phyloP scores from a whole-genome alignment of 2,329 filamentous ascomycete genomes.

The Pseudogymnoascus sp. region DNA sequence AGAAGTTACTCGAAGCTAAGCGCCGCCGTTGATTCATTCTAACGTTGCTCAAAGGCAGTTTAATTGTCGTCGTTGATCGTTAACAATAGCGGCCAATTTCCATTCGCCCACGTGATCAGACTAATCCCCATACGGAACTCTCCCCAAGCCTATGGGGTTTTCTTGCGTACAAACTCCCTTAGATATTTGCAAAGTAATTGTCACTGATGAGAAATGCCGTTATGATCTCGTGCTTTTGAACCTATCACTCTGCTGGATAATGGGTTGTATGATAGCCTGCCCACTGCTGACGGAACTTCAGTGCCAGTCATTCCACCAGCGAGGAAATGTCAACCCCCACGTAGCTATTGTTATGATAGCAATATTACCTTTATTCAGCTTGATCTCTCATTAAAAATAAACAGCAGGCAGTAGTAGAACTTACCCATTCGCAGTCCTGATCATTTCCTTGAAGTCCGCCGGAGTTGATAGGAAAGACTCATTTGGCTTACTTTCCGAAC shows the following conservation, averaged over 20 bases:
- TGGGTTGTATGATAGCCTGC: neutral
- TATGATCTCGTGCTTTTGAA: neutral
- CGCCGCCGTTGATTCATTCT: neutral
- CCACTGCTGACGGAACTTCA: neutral
- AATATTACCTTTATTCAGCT: neutral
- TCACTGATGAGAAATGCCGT: neutral
- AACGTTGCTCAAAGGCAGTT: neutral
- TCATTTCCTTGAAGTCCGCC: slow-evolving; percentile 16
- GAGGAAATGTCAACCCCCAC: slow-evolving; percentile 15
- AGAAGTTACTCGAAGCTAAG: neutral
- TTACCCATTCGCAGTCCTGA: slow-evolving; percentile 15
- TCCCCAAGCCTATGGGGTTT: neutral
- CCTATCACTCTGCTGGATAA: neutral
- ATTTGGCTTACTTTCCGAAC: neutral
- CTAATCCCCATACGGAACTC: neutral
- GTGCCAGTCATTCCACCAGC: slow-evolving; percentile 14
- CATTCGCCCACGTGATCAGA: neutral
- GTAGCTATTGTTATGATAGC: slow-evolving; percentile 10
- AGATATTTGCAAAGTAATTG: neutral
- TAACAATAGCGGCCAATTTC: neutral
- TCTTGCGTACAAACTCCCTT: neutral
- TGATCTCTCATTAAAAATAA: neutral
- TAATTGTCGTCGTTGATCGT: neutral
- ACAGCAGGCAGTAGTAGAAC: slow-evolving; percentile 1
- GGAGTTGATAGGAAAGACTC: neutral